These are phyloP conservation scores for Diplocarpon rosae DNA, from an alignment of 2,329 filamentous ascomycete species.

Conservation along the genomic window DNA sequence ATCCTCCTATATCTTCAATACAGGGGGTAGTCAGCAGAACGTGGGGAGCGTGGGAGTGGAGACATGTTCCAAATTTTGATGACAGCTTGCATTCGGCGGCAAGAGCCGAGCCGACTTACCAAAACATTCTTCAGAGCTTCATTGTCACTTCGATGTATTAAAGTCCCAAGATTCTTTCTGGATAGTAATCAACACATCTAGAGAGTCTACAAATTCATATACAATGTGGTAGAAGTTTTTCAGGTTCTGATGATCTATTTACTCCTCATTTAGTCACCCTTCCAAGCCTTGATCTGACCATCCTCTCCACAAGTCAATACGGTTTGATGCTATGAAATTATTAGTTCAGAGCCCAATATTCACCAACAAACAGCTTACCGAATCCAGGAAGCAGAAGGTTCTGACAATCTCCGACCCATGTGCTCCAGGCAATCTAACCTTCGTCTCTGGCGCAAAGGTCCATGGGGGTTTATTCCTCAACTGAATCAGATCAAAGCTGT, in stretches of 20 bases:
- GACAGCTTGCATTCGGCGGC: background rate
- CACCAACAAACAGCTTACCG: conserved; percentile 28
- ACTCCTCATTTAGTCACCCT: conserved; percentile 15
- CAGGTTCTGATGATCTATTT: too few species aligned
- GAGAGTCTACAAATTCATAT: too few species aligned
- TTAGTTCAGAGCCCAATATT: conserved; percentile 2
- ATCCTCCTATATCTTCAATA: conserved; percentile 17
- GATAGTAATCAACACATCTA: too few species aligned
- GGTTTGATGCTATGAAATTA: conserved; percentile 20
- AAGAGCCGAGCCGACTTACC: background rate
- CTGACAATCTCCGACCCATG: conserved; percentile 55
- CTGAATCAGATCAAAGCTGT: conserved; percentile 50
- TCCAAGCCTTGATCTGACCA: conserved; percentile 31
- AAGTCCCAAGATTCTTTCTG: too few species aligned
- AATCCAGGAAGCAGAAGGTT: conserved; percentile 52
- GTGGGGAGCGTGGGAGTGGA: conserved; percentile 4
- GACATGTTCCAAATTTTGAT: background rate
- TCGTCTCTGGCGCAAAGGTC: conserved; percentile 42
- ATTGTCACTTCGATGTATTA: too few species aligned
- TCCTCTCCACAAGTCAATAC: conserved; percentile 32
- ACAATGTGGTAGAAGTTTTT: too few species aligned
- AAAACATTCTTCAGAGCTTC: too few species aligned
- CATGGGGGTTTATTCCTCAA: conserved; percentile 42
- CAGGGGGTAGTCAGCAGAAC: conserved; percentile 8
- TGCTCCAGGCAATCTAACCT: conserved; percentile 48